These are phyloP conservation scores for Clavaria fumosa DNA, from an alignment of 768 basidiomycete genomes.

Conservation along the genomic window DNA sequence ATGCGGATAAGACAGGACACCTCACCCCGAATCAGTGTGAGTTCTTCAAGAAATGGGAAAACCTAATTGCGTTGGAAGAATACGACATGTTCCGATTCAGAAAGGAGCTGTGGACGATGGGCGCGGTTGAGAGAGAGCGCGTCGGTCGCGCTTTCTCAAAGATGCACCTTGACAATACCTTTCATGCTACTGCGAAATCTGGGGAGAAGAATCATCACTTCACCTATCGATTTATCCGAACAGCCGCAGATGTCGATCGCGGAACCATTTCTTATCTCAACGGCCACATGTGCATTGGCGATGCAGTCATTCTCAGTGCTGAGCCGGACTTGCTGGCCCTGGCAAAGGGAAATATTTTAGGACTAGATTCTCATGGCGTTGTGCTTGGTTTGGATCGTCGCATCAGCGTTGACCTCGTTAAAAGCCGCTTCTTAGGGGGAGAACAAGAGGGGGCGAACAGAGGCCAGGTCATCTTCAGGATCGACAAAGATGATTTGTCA, in stretches of 20 bases:
- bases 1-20: constrained; percentile 67
- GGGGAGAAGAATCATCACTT: constrained; percentile 53
- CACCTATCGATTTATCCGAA: constrained; percentile 56
- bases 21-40: constrained; percentile 46
- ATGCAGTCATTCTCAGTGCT: constrained; percentile 76
- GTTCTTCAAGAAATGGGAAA: constrained; percentile 90
- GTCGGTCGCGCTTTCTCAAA: constrained; percentile 72
- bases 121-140: constrained; percentile 60
- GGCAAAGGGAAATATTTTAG: constrained; percentile 68
- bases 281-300: constrained; percentile 65
- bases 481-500: constrained; percentile 88
- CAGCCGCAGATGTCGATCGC: constrained; percentile 3
- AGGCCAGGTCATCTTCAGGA: constrained; percentile 45
- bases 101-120: constrained; percentile 90
- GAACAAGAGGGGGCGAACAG: neutral
- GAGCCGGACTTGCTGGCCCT: constrained; percentile 79
- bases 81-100: constrained; percentile 71
- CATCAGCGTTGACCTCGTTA: constrained; percentile 36
- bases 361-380: constrained; percentile 47
- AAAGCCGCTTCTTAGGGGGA: constrained; percentile 21
- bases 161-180: constrained; percentile 48
- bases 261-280: constrained; percentile 39
- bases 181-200: constrained; percentile 9
- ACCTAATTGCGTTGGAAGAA: constrained; percentile 71
- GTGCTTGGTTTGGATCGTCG: constrained; percentile 74